A percentile compares a stretch with the other conserved stretches of the same genome.
phyloP scores from a whole-genome alignment of 2,329 filamentous ascomycete species.

The Neopestalotiopsis sp. region DNA sequence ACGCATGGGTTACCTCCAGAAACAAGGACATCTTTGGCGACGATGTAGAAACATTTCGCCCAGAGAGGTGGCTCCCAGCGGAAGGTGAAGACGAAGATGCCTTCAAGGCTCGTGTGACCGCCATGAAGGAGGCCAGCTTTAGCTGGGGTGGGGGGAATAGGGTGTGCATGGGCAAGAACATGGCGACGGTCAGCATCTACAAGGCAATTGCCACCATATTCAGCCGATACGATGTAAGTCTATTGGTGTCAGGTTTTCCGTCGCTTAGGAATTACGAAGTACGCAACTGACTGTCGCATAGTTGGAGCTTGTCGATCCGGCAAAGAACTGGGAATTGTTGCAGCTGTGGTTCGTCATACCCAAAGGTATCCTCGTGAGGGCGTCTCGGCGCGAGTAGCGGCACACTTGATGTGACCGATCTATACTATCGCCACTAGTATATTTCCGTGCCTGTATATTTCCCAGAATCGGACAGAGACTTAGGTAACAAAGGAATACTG shows the following conservation, averaged over 20 bases:
- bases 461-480: too few species aligned
- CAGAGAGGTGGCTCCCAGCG: constrained; percentile 45
- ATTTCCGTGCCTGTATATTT: too few species aligned
- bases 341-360: background rate
- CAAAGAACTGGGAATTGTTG: background rate
- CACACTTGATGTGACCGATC: too few species aligned
- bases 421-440: too few species aligned
- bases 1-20: constrained; percentile 32
- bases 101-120: constrained; percentile 42
- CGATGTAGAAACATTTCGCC: constrained; percentile 43
- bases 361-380: background rate
- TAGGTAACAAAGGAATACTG: too few species aligned
- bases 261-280: too few species aligned
- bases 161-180: constrained; percentile 23
- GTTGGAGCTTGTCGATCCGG: background rate
- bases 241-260: too few species aligned
- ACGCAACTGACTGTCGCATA: too few species aligned
- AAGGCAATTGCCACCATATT: constrained; percentile 42
- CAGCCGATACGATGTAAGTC: constrained; percentile 38
- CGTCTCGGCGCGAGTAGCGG: background rate
- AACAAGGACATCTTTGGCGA: constrained; percentile 44
- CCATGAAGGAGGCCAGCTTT: constrained; percentile 51
- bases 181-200: constrained; percentile 33
- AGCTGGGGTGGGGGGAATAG: constrained; percentile 19
- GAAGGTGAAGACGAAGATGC: constrained; percentile 20